These are phyloP conservation scores for Coemansia biformis DNA, from an alignment of 192 early-diverging fungal genomes.

Conservation along the genomic window DNA sequence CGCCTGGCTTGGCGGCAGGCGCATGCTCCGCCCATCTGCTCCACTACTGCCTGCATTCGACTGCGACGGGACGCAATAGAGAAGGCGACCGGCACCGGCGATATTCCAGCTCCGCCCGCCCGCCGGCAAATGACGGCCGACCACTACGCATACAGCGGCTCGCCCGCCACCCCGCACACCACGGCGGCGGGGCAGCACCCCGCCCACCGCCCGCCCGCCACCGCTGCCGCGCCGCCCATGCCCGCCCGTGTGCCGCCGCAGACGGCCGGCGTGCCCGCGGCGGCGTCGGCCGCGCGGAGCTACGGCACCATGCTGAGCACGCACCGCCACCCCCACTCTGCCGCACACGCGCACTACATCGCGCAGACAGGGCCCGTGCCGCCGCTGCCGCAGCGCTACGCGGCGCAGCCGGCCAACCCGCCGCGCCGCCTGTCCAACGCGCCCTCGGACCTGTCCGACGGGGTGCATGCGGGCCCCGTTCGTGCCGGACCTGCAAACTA, in stretches of 20 bases:
- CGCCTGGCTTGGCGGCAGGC: too few relatives aligned
- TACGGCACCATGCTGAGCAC: slow-evolving; percentile 29
- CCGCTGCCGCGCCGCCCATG: too few relatives aligned
- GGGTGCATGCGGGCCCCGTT: slow-evolving; percentile 13
- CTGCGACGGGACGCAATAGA: too few relatives aligned
- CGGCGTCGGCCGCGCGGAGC: slow-evolving; percentile 17
- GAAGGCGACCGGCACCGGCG: too few relatives aligned
- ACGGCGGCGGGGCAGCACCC: slow-evolving; percentile 19
- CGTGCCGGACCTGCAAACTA: slow-evolving; percentile 13
- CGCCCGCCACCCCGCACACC: slow-evolving; percentile 19
- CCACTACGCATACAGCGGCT: slow-evolving; percentile 22
- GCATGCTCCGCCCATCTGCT: slow-evolving; percentile 5
- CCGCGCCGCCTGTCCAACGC: slow-evolving; percentile 39
- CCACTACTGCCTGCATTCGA: too few relatives aligned
- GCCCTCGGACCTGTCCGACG: slow-evolving; percentile 29
- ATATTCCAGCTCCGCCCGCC: too few relatives aligned
- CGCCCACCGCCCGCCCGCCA: slow-evolving; percentile 2
- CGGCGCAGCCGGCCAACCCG: slow-evolving; percentile 2
- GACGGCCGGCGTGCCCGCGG: slow-evolving; percentile 8
- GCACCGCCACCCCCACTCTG: slow-evolving; percentile 19
- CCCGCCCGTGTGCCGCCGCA: too few relatives aligned
- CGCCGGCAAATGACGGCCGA: slow-evolving; percentile 35
- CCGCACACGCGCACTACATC: slow-evolving; percentile 11
- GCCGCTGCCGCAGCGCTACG: slow-evolving; percentile 14
- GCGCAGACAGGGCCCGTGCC: slow-evolving; percentile 2